Base-by-base conservation (phyloP, 2,329 filamentous ascomycete genomes). In the Aureobasidium namibiae region DNA sequence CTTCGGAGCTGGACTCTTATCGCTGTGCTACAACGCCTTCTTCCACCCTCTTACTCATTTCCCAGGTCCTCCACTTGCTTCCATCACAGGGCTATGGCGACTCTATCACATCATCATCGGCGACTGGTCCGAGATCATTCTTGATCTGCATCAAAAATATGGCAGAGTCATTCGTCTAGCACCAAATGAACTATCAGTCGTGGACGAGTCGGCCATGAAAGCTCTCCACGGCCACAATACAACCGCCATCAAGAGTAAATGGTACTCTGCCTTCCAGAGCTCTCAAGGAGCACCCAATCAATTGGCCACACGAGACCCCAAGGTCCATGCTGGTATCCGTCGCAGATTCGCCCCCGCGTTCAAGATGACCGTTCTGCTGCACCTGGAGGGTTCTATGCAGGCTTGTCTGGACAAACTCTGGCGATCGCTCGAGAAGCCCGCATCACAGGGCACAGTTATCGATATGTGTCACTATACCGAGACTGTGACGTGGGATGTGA, bases 311-410 rank as follows among this genome's bases (percentile, higher is more conserved):
- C 53, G 26, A 26, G 54, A 61, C 31, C 29, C 48, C 10, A 42
- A 36, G n/a, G 13, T 59, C 2, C 54, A 59, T 29, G 53, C 53
- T 8, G 48, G 21, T 11, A 18, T 58, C 2, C 44, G 60, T 1
- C 56, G 53, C 23, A 56, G 53, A 26, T 44, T 61, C 21, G 54
- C 53, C 13, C 50, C 73, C 58, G 74, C 72, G 0, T 78, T 79
- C 61, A 76, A 75, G 0, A 75, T 78, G 44, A 71, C 69, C 48
- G 71, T 73, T 2, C 54, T 79, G 16, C 65, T 65, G 5, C 69
- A 71, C 13, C 76, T 76, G 60, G 74, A 74, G 56, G 59, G 65
- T 1, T 48, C 73, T 2, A 63, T 76, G 6, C 64, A 65, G 18
- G 21, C 34, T 7, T 72, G 73, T 60, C 58, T 73, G 14, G 66